phyloP scores from a whole-genome alignment of 2,329 filamentous ascomycete species.

The Acephala macrosclerotiorum region DNA sequence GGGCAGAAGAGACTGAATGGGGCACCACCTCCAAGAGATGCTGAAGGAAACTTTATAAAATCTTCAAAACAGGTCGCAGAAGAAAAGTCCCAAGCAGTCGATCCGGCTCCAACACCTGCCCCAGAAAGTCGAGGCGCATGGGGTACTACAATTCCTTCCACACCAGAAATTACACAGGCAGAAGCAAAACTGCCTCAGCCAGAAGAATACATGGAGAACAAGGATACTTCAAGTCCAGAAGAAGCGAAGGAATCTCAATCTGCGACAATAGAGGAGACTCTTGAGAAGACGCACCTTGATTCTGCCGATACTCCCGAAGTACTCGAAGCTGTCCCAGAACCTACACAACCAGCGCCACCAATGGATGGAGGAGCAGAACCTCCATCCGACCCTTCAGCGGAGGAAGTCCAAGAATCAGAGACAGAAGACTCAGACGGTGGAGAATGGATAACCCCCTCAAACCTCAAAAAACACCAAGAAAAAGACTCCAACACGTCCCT shows the following conservation, averaged over 20 bases:
- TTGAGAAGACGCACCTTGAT: not conserved
- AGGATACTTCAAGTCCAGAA: constrained; percentile 23
- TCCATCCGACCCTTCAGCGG: constrained; percentile 23
- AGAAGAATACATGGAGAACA: constrained; percentile 21
- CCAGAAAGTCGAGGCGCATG: constrained; percentile 37
- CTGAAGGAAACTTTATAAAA: not conserved
- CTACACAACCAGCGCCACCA: not conserved
- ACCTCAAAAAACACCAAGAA: constrained; percentile 84
- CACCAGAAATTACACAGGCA: constrained; percentile 14
- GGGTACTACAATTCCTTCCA: constrained; percentile 35
- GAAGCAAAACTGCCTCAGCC: constrained; percentile 14
- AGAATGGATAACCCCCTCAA: constrained; percentile 94
- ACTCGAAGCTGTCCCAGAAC: not conserved
- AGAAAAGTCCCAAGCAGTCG: constrained; percentile 18
- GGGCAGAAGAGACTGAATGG: constrained; percentile 83
- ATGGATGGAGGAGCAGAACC: not conserved
- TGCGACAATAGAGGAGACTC: not conserved
- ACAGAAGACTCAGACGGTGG: constrained; percentile 61
- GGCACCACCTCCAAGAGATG: constrained; percentile 50
- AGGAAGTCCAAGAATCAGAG: constrained; percentile 35
- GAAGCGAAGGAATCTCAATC: not conserved
- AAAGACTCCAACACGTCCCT: constrained; percentile 62
- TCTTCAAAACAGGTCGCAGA: constrained; percentile 13
- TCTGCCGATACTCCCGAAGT: not conserved
- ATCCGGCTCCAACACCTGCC: constrained; percentile 16